Evolutionary conservation across 805 yeast species (phyloP).

Genomic region (Danielia reshetovae): DNA sequence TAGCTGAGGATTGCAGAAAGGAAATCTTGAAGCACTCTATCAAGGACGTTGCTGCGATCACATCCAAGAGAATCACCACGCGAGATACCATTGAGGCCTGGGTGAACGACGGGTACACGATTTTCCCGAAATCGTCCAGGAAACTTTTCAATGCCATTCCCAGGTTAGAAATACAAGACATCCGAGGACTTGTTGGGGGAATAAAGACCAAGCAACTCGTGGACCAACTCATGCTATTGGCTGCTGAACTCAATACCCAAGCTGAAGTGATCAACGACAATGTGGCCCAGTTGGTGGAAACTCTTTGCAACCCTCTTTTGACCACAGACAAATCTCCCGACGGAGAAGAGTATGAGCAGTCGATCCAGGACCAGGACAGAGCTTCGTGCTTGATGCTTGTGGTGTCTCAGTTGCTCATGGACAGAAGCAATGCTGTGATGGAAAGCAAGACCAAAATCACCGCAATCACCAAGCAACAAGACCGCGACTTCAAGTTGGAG

Average conservation of each 20-base stretch:
- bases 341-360: slow-evolving; percentile 74
- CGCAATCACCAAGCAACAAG: slow-evolving; percentile 12
- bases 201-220: slow-evolving; percentile 19
- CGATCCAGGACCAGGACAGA: slow-evolving; percentile 71
- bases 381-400: slow-evolving; percentile 57
- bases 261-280: slow-evolving; percentile 48
- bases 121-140: slow-evolving; percentile 33
- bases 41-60: slow-evolving; percentile 28
- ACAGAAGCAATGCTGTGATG: slow-evolving; percentile 20
- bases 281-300: slow-evolving; percentile 39
- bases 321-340: slow-evolving; percentile 47
- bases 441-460: slow-evolving; percentile 6
- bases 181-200: slow-evolving; percentile 16
- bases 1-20: slow-evolving; percentile 60
- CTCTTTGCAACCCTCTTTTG: slow-evolving; percentile 49
- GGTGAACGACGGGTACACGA: slow-evolving; percentile 27
- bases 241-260: slow-evolving; percentile 46
- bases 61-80: slow-evolving; percentile 20
- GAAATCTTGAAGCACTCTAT: slow-evolving; percentile 45
- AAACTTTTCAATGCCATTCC: slow-evolving; percentile 31
- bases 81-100: slow-evolving; percentile 16
- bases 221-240: slow-evolving; percentile 18
- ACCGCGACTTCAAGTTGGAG: slow-evolving; percentile 17
- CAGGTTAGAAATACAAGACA: slow-evolving; percentile 15
- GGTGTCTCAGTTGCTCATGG: slow-evolving; percentile 44